Conservation (phyloP, 768 basidiomycete genomes). For the Termitomyces eurrhizus region DNA sequence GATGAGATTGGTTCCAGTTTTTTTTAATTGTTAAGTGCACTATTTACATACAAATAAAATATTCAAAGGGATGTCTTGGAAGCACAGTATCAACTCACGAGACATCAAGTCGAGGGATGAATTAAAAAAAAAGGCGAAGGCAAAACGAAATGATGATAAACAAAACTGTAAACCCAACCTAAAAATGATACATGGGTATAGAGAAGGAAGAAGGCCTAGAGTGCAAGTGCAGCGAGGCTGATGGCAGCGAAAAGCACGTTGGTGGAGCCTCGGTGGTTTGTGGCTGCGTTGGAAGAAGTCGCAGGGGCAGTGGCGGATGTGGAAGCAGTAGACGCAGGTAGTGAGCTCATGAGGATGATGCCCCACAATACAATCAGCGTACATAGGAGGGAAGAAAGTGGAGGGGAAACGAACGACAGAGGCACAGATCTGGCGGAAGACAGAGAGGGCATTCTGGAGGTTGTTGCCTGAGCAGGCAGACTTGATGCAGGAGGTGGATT, state of each 20-base stretch:
- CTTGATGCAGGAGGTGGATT: slow-evolving; percentile 46
- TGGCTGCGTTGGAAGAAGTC: slow-evolving; percentile 15
- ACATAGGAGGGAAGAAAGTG: background rate
- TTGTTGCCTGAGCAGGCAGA: slow-evolving; percentile 43
- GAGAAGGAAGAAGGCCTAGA: slow-evolving; percentile 22
- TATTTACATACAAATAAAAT: too few relatives aligned
- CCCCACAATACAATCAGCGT: slow-evolving; percentile 15
- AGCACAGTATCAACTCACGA: too few relatives aligned
- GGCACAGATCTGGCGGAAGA: slow-evolving; percentile 40
- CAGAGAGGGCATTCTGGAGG: slow-evolving; percentile 35
- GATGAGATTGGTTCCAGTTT: too few relatives aligned
- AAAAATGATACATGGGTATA: too few relatives aligned
- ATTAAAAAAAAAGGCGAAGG: too few relatives aligned
- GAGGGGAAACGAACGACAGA: slow-evolving; percentile 40
- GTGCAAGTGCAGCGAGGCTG: slow-evolving; percentile 39
- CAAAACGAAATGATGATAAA: too few relatives aligned
- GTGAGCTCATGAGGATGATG: slow-evolving; percentile 25
- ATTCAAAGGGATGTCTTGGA: too few relatives aligned
- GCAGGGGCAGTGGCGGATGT: slow-evolving; percentile 5
- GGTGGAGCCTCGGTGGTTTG: slow-evolving; percentile 19
- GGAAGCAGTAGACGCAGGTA: background rate
- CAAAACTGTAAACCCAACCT: too few relatives aligned
- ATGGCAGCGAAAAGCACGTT: slow-evolving; percentile 39
- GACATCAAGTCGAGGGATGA: too few relatives aligned
- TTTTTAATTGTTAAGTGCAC: too few relatives aligned